Evolutionary conservation across 169 alveolate species (phyloP), one percentile per base, ranked within the genome.

Genomic region (Amoebophrya sp.): DNA sequence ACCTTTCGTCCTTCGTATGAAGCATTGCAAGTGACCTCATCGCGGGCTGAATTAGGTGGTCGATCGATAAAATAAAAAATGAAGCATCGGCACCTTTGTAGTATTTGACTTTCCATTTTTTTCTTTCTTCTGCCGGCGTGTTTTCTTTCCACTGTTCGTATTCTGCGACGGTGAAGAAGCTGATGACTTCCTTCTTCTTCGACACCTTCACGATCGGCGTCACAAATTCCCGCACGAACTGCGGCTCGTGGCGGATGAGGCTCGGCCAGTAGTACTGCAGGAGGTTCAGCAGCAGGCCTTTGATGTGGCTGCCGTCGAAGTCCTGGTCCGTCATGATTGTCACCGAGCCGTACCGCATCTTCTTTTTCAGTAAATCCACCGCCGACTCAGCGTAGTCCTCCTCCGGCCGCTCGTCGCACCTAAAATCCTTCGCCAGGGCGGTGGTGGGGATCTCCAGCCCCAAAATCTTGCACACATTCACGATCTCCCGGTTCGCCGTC

Each of bases 321-420:
- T 98, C 99, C 93, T 98, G 98, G 97, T 98, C 99, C 15, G 99
- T 97, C 99, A 98, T 98, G 29, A 98, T 97, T 99, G 98, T 97
- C 7, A 98, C 92, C 4, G 98, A 95, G 0, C 99, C 99, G 93
- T 98, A 98, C 88, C 99, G 93, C 69, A 98, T 58, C 78, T 58
- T 58, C 5, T n/a, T 16, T 29, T 58, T 58, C 78, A 58, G 78
- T 29, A 58, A 1, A 13, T 58, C 78, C 7, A 58, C 78, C 2
- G 4, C 7, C 10, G 39, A 23, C 78, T 58, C 78, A 13, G 2
- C 5, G 39, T 13, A 29, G 29, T 94, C 38, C 96, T 96, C 78
- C 95, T 95, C 26, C 96, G 93, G 91, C 93, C 93, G n/a, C 92
- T 91, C 90, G 93, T 89, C n/a, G 26, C 0, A 45, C 48, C 26